Evolutionary conservation across 2,329 filamentous ascomycete species (phyloP), one percentile per base, ranked within the genome.

Genomic region (Hypoxylon sp.): DNA sequence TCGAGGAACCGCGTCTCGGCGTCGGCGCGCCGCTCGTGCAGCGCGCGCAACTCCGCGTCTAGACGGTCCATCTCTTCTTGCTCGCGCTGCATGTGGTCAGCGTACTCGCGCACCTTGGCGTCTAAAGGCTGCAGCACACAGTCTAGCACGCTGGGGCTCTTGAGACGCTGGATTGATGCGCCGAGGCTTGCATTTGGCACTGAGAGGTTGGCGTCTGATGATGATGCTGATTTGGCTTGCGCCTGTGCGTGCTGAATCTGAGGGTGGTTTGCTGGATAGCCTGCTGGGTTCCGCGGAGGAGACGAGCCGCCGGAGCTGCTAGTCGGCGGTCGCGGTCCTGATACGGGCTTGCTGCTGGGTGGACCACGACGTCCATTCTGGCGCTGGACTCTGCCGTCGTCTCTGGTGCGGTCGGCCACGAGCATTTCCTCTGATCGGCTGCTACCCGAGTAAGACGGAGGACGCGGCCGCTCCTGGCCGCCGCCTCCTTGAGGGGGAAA

Each of bases 41-140:
- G 74, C 2, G 70, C 67, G 8, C 78, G 78, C 5, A 83, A 69
- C 75, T 83, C 81, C 2, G 80, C 80, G 71, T 83, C 81, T 14
- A 83, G 77, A 27, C 76, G 78, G 21, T 75, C 70, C 76, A 83
- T 80, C 70, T 82, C 75, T 5, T 75, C 74, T 67, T 81, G 78
- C 46, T 80, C 80, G 27, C 79, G 77, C 25, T 73, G 70, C 81
- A 83, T 83, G 45, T 81, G 72, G 45, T 69, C 73, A 12, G 78
- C 74, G 73, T 83, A 83, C 76, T 83, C 80, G 50, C 75, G 74
- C 43, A 83, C 79, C 74, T 83, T 83, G 54, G 77, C 76, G 63
- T 82, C 79, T 0, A 83, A 80, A 4, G 81, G 81, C 64, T 81
- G 79, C 32, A 83, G 78, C 61, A 83, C 81, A 68, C 75, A 81